These are phyloP conservation scores for Henckelia pumila DNA, from an alignment of 257 asterid species.

Conservation along the genomic window DNA sequence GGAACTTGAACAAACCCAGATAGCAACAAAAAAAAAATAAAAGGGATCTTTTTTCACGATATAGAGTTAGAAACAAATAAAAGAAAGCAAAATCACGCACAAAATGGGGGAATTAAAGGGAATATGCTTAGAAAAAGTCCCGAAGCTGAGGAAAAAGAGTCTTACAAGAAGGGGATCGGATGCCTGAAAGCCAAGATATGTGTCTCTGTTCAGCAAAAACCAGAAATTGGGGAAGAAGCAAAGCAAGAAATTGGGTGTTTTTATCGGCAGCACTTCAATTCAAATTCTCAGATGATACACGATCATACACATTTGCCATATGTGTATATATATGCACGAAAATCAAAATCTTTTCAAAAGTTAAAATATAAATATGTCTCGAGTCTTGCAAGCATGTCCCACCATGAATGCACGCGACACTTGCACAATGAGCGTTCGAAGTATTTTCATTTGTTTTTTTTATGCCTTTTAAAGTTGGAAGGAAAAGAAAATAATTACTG, in stretches of 20 bases:
- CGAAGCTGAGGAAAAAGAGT: constrained; percentile 37
- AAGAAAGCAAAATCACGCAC: constrained; percentile 9
- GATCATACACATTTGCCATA: constrained; percentile 5
- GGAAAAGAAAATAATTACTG: neutral
- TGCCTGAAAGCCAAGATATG: constrained; percentile 81
- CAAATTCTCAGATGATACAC: constrained; percentile 32
- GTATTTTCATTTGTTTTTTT: neutral
- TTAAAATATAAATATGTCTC: constrained; percentile 29
- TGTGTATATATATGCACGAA: constrained; percentile 7
- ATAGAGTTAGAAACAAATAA: constrained; percentile 16
- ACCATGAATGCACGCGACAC: constrained; percentile 29
- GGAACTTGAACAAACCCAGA: constrained; percentile 35
- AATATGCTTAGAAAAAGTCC: constrained; percentile 40
- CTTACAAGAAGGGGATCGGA: constrained; percentile 95
- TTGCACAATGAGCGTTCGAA: constrained; percentile 11
- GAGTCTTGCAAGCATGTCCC: constrained; percentile 53
- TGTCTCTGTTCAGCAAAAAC: constrained; percentile 28
- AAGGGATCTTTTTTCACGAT: constrained; percentile 32
- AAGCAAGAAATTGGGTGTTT: constrained; percentile 76
- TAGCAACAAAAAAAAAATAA: constrained; percentile 26
- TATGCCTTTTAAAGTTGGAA: neutral
- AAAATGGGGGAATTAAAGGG: constrained; percentile 37
- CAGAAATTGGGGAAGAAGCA: constrained; percentile 24
- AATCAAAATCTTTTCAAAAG: constrained; percentile 21
- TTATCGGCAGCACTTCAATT: constrained; percentile 33